Evolutionary conservation across 768 basidiomycete species (phyloP), one percentile per base, ranked within the genome.

Genomic region (Phallus indusiatus): DNA sequence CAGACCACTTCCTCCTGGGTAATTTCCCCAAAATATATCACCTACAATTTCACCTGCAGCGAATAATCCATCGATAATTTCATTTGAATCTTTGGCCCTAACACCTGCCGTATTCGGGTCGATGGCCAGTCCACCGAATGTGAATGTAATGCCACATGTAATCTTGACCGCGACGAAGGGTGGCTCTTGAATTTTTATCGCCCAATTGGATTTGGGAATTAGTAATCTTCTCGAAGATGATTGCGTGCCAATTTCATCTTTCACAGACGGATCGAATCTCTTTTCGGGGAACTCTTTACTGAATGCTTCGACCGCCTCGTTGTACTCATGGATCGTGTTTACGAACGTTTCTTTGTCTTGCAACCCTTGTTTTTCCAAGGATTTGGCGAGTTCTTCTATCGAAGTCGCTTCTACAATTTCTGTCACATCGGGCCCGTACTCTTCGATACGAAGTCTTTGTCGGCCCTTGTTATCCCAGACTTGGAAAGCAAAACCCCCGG

Each of bases 31-130:
- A 64, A 82, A 87, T 52, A 87, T 64, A 11, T 78, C 80, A 5
- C 84, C 84, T 0, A 86, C 79, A 76, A 86, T 81, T 68, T 86
- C 86, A 14, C 85, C 86, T 1, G 83, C 74, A 63, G 81, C 84
- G 67, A 81, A 85, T 42, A 88, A 66, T 1, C 85, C 83, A 8
- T 64, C 67, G 36, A 87, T 82, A 11, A 67, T 64, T 16, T 67
- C 64, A 10, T 74, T 75, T 1, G 69, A 75, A 53, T 66, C 64
- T 24, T 74, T 73, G 0, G 74, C 75, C 0, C 84, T 52, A 6
- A 86, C 83, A 1, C 68, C 76, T 10, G 80, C 76, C 0, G 79
- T 82, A 16, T 71, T 64, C 0, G 82, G 76, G 63, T 85, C 78
- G 61, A 87, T 79, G 0, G 76, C 79, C 1, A 87, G 67, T 1